Evolutionary conservation across 2,329 filamentous ascomycete species (phyloP), one percentile per base, ranked within the genome.

Genomic region (Clarireedia monteithiana): DNA sequence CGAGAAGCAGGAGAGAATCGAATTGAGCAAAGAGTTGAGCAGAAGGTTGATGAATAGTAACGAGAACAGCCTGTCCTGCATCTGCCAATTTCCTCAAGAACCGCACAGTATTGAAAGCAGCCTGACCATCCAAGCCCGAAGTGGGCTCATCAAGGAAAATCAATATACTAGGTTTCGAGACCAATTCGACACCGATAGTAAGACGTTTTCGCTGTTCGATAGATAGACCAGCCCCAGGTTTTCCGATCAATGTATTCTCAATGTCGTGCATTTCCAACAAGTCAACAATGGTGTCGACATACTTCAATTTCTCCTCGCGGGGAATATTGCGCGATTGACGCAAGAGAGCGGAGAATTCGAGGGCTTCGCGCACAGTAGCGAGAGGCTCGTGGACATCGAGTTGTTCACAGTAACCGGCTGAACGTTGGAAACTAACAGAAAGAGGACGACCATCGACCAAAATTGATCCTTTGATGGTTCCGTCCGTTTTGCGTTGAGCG

Each of bases 371-470:
- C 38, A 96, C 90, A 0, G 91, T 96, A 0, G 85, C 83, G 0
- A 90, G 95, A 46, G 85, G 77, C 40, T 95, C 77, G 69, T 96
- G 91, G 10, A 96, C 78, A 79, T 96, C 91, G 69, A 95, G 89
- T 70, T 64, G 62, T 45, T 64, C 56, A 23, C 56, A 91, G 64
- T 95, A 95, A 48, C 90, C 91, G 0, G 89, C 94, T 73, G 91
- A 92, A 61, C 91, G 86, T 71, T 95, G 90, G 79, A 95, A 95
- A 0, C 87, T 90, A 45, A 79, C 78, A 61, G 92, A 89, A 45
- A 88, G 83, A 24, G 82, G 84, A 36, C 76, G 77, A 27, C 81
- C 81, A 56, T 83, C 78, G 6, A 84, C 79, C 10, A 82, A 70
- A 84, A 95, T 94, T 63, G 91, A 86, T 53, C 91, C 91, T 6